Evolutionary conservation across 495 filamentous ascomycete species (phyloP).

Genomic region (Penicillium canariense): DNA sequence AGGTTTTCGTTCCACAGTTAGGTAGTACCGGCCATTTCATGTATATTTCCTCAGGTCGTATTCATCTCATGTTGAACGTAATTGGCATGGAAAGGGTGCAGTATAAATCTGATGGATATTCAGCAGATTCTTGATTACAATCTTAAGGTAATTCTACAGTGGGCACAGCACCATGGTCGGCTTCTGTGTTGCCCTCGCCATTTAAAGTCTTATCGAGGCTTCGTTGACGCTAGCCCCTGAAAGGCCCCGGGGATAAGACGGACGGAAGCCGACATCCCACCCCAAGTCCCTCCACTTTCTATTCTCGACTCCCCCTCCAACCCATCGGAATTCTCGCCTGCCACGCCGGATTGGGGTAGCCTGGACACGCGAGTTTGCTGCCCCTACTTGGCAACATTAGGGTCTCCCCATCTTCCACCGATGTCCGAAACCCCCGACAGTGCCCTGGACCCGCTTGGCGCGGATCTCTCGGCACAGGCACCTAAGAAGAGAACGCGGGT

Average conservation of each 20-base stretch:
- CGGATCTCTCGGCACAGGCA: conserved; percentile 8
- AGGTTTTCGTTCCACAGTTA: no score
- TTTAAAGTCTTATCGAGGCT: no score
- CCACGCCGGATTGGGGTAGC: not conserved
- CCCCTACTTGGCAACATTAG: not conserved
- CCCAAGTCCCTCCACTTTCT: not conserved
- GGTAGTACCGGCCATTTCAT: no score
- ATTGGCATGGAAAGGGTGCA: no score
- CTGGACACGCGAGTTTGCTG: not conserved
- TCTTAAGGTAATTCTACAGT: no score
- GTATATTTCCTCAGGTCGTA: no score
- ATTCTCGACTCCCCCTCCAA: not conserved
- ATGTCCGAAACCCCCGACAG: conserved; percentile 14
- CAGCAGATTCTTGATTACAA: no score
- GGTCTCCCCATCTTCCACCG: not conserved
- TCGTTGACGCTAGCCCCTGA: no score
- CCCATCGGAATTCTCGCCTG: not conserved
- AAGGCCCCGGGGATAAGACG: not conserved
- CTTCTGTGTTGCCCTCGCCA: no score
- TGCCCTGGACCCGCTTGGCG: conserved; percentile 11
- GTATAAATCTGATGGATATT: no score
- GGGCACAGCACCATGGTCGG: no score
- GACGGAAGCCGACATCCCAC: not conserved
- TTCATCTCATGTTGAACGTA: no score
- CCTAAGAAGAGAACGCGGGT: conserved; percentile 51